A percentile compares a stretch with the other conserved stretches of the same genome.
Evolutionary conservation across 768 basidiomycete genomes (phyloP).

Genomic region (Russula griseocarnosa): DNA sequence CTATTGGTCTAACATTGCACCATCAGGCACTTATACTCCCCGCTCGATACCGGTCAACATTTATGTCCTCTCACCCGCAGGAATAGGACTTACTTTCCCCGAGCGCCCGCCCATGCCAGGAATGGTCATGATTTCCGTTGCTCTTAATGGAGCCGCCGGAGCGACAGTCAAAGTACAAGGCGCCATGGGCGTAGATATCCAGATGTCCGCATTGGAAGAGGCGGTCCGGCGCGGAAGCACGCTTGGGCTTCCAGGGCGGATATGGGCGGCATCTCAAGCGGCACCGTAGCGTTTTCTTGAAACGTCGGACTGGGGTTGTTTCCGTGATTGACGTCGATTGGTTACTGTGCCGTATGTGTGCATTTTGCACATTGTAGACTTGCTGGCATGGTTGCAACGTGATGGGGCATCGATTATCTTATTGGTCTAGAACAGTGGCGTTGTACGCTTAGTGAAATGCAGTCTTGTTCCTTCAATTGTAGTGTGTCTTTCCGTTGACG

Average conservation of each 20-base stretch:
- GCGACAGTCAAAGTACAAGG: conserved; percentile 55
- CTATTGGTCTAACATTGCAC: not conserved
- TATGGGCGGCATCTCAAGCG: conserved; percentile 42
- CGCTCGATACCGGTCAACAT: conserved; percentile 71
- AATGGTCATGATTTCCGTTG: conserved; percentile 59
- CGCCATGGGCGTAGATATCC: conserved; percentile 46
- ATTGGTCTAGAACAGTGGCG: not conserved
- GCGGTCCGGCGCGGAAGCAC: conserved; percentile 67
- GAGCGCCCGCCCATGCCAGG: conserved; percentile 62
- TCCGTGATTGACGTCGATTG: not conserved
- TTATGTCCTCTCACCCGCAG: conserved; percentile 46
- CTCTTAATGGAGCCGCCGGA: conserved; percentile 57
- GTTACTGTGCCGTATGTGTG: not conserved
- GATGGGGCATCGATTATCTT: not conserved
- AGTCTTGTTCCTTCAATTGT: not conserved
- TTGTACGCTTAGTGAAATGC: not conserved
- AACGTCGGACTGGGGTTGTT: not conserved
- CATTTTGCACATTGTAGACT: not conserved
- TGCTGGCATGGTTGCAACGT: not conserved
- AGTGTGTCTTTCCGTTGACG: not conserved
- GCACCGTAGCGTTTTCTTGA: conserved; percentile 10
- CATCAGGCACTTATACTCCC: conserved; percentile 53
- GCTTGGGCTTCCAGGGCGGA: conserved; percentile 62
- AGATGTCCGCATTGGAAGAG: conserved; percentile 59
- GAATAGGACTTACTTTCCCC: conserved; percentile 60